Evolutionary conservation across 768 basidiomycete species (phyloP).

Genomic region (Peribolospora baueri): DNA sequence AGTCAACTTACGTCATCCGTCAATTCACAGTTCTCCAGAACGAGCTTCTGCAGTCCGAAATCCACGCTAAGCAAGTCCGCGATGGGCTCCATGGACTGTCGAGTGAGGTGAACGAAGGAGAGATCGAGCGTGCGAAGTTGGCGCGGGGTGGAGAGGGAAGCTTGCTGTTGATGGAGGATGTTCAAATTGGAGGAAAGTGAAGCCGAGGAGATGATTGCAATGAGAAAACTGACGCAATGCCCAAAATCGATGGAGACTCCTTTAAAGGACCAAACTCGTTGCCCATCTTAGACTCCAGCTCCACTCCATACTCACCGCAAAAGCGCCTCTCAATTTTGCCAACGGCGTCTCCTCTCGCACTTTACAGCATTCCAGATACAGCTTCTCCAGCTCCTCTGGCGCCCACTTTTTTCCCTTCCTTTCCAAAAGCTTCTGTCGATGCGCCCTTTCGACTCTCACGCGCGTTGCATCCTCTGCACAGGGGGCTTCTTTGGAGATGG

Average conservation of each 20-base stretch:
- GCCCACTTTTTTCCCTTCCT: constrained; percentile 52
- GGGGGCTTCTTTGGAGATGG: constrained; percentile 60
- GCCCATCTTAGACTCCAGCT: no score
- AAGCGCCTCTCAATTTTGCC: background rate
- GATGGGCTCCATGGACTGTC: constrained; percentile 46
- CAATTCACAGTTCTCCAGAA: constrained; percentile 63
- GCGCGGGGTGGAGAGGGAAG: constrained; percentile 30
- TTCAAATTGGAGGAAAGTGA: constrained; percentile 2
- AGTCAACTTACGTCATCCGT: constrained; percentile 42
- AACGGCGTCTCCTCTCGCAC: constrained; percentile 17
- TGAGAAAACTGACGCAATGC: background rate
- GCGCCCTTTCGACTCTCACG: constrained; percentile 37
- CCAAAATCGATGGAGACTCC: background rate
- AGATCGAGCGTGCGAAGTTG: constrained; percentile 50
- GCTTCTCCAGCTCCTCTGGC: constrained; percentile 54
- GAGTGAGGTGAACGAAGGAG: constrained; percentile 50
- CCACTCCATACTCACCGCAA: no score
- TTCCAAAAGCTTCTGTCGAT: constrained; percentile 13
- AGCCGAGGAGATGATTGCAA: background rate
- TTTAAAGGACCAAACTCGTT: no score
- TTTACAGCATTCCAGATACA: constrained; percentile 21
- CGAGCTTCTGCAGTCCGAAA: constrained; percentile 70
- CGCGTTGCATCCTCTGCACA: constrained; percentile 51
- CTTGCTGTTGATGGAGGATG: constrained; percentile 1
- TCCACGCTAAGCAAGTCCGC: constrained; percentile 80